Percentiles rank a stretch among this genome's conserved stretches.
Evolutionary conservation across 2,329 filamentous ascomycete genomes (phyloP).

Genomic region (Fonsecaea erecta): DNA sequence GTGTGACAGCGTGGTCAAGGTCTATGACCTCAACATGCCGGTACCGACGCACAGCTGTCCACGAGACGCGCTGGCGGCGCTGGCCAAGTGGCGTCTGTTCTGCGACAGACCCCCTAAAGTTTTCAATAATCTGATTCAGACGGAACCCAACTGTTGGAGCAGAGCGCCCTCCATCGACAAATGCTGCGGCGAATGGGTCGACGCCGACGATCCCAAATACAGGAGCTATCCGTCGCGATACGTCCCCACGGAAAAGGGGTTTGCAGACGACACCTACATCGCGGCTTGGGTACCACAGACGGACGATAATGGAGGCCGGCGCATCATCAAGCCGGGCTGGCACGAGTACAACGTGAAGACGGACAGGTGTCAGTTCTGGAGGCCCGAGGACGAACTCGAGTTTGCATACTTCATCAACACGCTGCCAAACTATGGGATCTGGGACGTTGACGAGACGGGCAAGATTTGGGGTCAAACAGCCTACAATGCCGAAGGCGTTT

Average conservation of each 20-base stretch:
- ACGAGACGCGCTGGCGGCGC: slow-evolving; percentile 16
- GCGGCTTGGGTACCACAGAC: background rate
- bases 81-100: slow-evolving; percentile 10
- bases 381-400: slow-evolving; percentile 8
- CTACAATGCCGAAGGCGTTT: background rate
- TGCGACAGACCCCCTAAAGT: slow-evolving; percentile 2
- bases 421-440: background rate
- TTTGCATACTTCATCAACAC: slow-evolving; percentile 11
- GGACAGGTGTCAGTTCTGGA: background rate
- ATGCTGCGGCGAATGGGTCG: slow-evolving; percentile 8
- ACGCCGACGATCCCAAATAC: background rate
- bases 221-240: background rate
- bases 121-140: background rate
- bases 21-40: slow-evolving; percentile 8
- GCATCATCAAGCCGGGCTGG: slow-evolving; percentile 8
- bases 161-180: background rate
- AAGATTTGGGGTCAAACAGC: background rate
- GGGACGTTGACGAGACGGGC: slow-evolving; percentile 9
- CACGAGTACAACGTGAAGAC: slow-evolving; percentile 12
- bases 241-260: background rate
- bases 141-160: slow-evolving; percentile 8
- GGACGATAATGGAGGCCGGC: background rate
- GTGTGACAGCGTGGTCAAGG: background rate
- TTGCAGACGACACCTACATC: background rate
- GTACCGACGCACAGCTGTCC: slow-evolving; percentile 10